Conservation (phyloP, 192 early-diverging fungal genomes). For the Backusella australiensis region DNA sequence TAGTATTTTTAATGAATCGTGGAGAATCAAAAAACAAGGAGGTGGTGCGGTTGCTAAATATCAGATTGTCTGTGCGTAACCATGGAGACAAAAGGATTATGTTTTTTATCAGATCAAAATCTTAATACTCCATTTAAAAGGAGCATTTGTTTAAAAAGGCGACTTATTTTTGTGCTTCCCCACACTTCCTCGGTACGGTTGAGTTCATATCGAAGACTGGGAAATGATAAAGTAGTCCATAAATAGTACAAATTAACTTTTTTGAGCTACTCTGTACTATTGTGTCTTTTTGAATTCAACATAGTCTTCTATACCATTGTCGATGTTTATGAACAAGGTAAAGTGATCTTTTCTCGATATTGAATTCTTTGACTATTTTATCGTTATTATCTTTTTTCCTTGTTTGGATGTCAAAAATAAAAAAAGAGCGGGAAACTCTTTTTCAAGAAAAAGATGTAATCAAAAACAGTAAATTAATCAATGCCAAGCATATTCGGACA, state of each 20-base stretch:
- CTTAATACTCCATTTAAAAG: background rate
- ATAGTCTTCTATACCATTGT: no score
- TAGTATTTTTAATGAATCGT: background rate
- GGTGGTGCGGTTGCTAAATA: background rate
- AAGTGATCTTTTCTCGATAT: no score
- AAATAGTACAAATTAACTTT: background rate
- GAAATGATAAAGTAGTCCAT: background rate
- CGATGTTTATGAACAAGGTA: no score
- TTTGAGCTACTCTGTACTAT: background rate
- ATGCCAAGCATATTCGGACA: background rate
- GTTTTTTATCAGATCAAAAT: background rate
- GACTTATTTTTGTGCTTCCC: background rate
- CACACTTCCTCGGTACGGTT: background rate
- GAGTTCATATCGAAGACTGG: background rate
- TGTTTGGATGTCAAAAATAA: background rate
- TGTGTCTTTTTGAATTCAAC: background rate
- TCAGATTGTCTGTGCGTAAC: background rate
- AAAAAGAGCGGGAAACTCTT: background rate
- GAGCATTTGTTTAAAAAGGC: background rate
- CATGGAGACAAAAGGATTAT: background rate
- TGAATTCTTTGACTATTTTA: background rate
- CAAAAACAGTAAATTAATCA: background rate
- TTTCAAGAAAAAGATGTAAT: background rate
- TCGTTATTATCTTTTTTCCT: background rate
- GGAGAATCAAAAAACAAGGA: background rate